Base-by-base conservation (phyloP, 805 yeast species). In the Wickerhamomyces canadensis region DNA sequence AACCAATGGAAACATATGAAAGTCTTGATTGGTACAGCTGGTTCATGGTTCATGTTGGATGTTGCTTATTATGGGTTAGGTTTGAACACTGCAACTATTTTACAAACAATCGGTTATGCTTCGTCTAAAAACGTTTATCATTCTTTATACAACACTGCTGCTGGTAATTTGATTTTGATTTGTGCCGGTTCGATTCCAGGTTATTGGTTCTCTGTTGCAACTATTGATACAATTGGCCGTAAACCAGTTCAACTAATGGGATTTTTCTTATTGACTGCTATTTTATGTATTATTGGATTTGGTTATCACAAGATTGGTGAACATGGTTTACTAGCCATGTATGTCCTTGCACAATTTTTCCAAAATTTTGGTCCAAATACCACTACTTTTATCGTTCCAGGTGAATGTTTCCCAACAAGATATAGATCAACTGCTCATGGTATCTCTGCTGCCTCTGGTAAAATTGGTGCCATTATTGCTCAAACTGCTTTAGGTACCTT, bases 171-270 rank as follows among this genome's bases (percentile, higher is more conserved):
- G 71, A 87, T 87, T 66, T 74, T 87, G 61, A 78, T 87, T 46
- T 85, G 95, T 74, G 97, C 97, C 40, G 96, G 97, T 72, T 75
- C 93, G 32, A 76, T 87, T 64, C 96, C 96, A 53, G 96, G 96
- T 58, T 87, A 87, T 67, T 87, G 96, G 96, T 67, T 72, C 43
- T 60, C 91, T 23, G 86, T 81, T 51, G 87, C 87, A 36, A 80
- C 91, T 33, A 60, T 87, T 43, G 96, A 87, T 64, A 70, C 66
- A 27, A 52, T 87, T 50, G 96, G 96, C 54, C 80, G 96, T 73
- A 85, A 82, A 64, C 78, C 88, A 46, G 67, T 87, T 46, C 96
- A 88, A 69, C 42, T 85, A 17, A 68, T 66, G 55, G 94, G 95
- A 53, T 87, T 87, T 70, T 42, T 72, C 47, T 55, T 84, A 36